Base-by-base conservation (phyloP, 768 basidiomycete genomes). In the Leccinum imitatum region DNA sequence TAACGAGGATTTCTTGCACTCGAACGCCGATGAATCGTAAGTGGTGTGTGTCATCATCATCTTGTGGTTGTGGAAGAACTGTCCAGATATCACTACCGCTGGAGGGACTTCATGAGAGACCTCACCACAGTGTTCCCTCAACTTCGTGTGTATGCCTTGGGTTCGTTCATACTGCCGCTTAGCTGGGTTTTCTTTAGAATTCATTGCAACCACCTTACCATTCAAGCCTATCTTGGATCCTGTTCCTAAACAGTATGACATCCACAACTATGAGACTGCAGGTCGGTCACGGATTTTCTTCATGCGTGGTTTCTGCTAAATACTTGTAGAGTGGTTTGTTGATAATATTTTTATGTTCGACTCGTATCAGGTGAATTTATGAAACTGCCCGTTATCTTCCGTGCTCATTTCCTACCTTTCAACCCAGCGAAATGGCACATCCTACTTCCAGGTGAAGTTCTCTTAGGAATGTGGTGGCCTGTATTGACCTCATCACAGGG, bases 201-300 rank as follows among this genome's bases (percentile, higher is more conserved):
- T 84, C 67, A 82, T 87, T 53, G 84, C 84, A 2, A 87, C 84
- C 0, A 71, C 79, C 0, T 65, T 74, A 46, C 73, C 77, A 0
- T 78, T 72, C 65, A 69, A 74, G 57, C 83, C 84, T 6, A 65
- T 77, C 15, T 70, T 85, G 31, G 72, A 76, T 2, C 85, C 84
- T 0, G 77, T 74, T 41, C 83, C 84, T 0, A 75, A 74, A 25
- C 72, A 82, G 44, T 87, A 83, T 39, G 84, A 87, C 57, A 70
- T 80, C 2, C 85, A 86, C 58, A 79, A 83, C 31, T 85, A 85
- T 62, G 75, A 82, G 63, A 82, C 77, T 0, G 79, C 84, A 27
- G 47, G 64, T 65, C 47, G 7, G 54, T 15, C n/a, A 6, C 14
- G 3, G 23, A 23, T 39, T 39, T 1, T 19, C 4, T 37, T 37